Evolutionary conservation across 371 early-diverging fungal genomes (phyloP).

Genomic region (Apophysomyces elegans): DNA sequence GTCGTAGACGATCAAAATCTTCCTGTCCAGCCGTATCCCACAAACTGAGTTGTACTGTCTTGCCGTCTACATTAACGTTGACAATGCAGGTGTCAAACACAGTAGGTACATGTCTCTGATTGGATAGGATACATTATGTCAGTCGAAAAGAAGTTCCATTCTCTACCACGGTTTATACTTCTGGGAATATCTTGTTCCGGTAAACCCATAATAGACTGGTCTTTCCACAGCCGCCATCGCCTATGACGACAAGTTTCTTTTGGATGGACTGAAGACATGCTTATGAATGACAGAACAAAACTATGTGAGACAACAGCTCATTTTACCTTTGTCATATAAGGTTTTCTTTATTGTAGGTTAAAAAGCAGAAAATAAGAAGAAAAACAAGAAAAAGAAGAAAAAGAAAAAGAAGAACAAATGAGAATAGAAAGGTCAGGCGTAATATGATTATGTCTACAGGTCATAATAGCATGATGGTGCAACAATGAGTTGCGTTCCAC

Average conservation of each 20-base stretch:
- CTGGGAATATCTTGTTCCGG: conserved; percentile 44
- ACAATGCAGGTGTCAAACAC: conserved; percentile 89
- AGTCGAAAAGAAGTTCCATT: not conserved
- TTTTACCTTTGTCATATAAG: conserved; percentile 5
- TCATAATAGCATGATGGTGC: not conserved
- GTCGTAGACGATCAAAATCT: conserved; percentile 84
- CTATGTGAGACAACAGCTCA: not conserved
- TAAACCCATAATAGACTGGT: conserved; percentile 45
- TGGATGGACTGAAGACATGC: not conserved
- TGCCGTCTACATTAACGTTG: conserved; percentile 75
- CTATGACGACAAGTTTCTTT: conserved; percentile 46
- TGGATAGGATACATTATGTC: not conserved
- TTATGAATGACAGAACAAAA: not conserved
- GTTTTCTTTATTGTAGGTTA: not conserved
- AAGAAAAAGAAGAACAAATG: too few relatives aligned
- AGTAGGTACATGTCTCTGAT: conserved; percentile 63
- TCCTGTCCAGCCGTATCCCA: conserved; percentile 96
- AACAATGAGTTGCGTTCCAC: not conserved
- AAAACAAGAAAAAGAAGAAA: too few relatives aligned
- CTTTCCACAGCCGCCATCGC: conserved; percentile 49
- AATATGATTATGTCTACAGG: too few relatives aligned
- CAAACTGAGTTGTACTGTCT: conserved; percentile 80
- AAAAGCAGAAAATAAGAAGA: not conserved
- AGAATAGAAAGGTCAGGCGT: too few relatives aligned
- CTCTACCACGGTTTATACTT: conserved; percentile 22